Evolutionary conservation across 768 basidiomycete genomes (phyloP), one percentile per base, ranked within the genome.

Genomic region (Sistotremastrum niveocremeum): DNA sequence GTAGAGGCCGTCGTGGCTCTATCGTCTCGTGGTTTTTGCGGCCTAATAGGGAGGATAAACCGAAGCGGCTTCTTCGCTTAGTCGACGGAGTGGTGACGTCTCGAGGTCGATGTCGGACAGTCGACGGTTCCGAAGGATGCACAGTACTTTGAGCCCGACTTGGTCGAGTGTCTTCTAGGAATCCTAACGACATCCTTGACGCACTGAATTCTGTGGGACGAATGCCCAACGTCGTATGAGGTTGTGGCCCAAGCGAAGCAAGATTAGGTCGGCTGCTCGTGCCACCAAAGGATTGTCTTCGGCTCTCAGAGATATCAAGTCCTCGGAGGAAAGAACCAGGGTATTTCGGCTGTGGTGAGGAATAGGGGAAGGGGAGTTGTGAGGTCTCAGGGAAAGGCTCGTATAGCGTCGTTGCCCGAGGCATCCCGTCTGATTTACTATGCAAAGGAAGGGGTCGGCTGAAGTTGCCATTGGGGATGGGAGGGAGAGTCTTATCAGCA

Each of bases 261-360:
- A 76, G 56, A 44, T 72, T 72, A 5, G 82, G 77, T 12, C 71
- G 71, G 5, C 78, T 73, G 9, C 74, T 64, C 20, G 75, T 62
- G 11, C 85, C 87, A 37, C 77, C 68, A 50, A 88, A 87, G 2
- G 86, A 89, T 58, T 87, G 86, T 39, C 86, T 69, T 49, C 86
- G 70, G 35, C 54, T 52, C 46, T 84, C 83, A 37, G 56, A 46
- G 11, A 54, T 64, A 38, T 73, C 72, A 69, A 84, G 85, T 20
- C 20, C 20, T 20, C 20, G 20, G 20, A 20, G 20, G 20, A 20
- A 20, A 20, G 5, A 29, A 44, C 45, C 30, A 46, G 33, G 28
- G 50, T 48, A 29, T 33, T 37, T 33, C 12, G 20, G 34, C 34
- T 12, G 39, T 3, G 79, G 71, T 3, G 77, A 73, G 42, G 76